A percentile compares a stretch with the other conserved stretches of the same genome.
Conservation (phyloP, 2,329 filamentous ascomycete species). For the Penicillium polonicum region DNA sequence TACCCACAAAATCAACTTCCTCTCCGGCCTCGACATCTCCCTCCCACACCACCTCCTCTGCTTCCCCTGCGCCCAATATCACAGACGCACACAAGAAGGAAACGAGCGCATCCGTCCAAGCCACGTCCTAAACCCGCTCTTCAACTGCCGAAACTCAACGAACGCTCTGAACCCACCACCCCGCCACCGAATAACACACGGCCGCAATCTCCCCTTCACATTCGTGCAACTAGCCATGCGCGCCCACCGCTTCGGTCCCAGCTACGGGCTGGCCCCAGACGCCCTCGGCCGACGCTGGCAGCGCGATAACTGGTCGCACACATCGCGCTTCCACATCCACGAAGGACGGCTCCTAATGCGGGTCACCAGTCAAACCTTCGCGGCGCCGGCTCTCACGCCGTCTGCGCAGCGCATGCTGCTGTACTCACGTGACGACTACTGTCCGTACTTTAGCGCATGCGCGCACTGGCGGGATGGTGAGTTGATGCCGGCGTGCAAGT, state of each 20-base stretch:
- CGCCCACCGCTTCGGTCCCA: constrained; percentile 47
- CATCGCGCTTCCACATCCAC: constrained; percentile 55
- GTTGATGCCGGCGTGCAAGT: constrained; percentile 61
- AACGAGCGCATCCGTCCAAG: constrained; percentile 55
- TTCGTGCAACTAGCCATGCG: constrained; percentile 60
- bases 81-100: constrained; percentile 54
- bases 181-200: constrained; percentile 54
- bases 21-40: constrained; percentile 51
- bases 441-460: constrained; percentile 62
- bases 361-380: constrained; percentile 56
- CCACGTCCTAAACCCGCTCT: constrained; percentile 57
- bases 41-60: constrained; percentile 60
- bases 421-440: constrained; percentile 60
- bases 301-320: constrained; percentile 55
- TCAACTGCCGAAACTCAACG: constrained; percentile 54
- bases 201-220: constrained; percentile 56
- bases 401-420: constrained; percentile 56
- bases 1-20: constrained; percentile 51
- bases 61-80: constrained; percentile 57
- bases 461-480: constrained; percentile 63
- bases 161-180: constrained; percentile 51
- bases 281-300: constrained; percentile 56
- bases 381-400: constrained; percentile 51
- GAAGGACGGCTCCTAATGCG: constrained; percentile 58
- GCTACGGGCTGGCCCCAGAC: constrained; percentile 50